Base-by-base conservation (phyloP, 1,284 basidiomycete species). In the Entoloma clypeatum region DNA sequence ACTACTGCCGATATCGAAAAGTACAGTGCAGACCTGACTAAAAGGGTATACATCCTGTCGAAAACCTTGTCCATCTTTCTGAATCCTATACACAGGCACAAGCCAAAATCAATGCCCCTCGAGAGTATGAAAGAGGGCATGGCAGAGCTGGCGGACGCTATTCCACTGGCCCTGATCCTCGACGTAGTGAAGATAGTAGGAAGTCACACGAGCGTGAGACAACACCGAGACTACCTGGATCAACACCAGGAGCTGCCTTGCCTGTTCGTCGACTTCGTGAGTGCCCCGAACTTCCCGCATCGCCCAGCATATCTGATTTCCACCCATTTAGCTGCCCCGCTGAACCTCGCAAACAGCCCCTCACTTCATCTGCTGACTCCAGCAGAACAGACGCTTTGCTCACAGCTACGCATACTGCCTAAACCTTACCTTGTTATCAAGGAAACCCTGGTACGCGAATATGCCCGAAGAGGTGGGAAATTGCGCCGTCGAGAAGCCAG, bases 381-480 rank as follows among this genome's bases (percentile, higher is more conserved):
- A 4, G 82, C 83, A 18, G 93, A 96, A 64, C 87, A 92, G 62
- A 72, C 76, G 0, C 78, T 97, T n/a, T 96, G 93, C 61, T 88
- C 90, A 3, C 75, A 78, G 41, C 72, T 96, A 11, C 84, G 91
- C 4, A 92, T 96, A 45, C 72, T 95, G 26, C 93, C 93, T 0
- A 90, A 91, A 55, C 90, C 92, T 1, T 97, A 94, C 62, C 78
- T 96, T 33, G 79, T 86, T 44, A 88, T 96, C 67, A 96, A 96
- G 61, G 91, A 95, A 63, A 87, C 86, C 6, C 77, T 95, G 31
- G 81, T 96, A 17, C 79, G 91, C 24, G 93, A 96, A 65, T 94
- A 92, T 56, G 88, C 89, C 5, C 75, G 91, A n/a, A 74, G 90
- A 42, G 85, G 87, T 22, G 92, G 92, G 9, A 84, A 87, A 61